A percentile compares a stretch with the other conserved stretches of the same genome.
Evolutionary conservation across 2,329 filamentous ascomycete genomes (phyloP).

Genomic region (Colletotrichum liriopes): DNA sequence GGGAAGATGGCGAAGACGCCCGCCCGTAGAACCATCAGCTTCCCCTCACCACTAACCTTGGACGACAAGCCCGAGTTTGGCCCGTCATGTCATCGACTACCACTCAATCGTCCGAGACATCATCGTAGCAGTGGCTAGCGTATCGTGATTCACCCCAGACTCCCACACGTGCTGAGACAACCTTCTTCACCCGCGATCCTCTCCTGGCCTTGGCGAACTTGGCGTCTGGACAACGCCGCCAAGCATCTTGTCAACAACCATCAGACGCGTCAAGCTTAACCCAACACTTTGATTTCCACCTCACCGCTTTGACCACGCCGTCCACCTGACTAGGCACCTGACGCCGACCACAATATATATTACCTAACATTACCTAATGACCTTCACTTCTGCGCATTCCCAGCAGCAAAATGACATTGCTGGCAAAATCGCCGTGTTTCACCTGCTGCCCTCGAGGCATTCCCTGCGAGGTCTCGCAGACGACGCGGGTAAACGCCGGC

Average conservation of each 20-base stretch:
- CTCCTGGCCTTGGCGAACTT: conserved; percentile 39
- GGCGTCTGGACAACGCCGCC: conserved; percentile 34
- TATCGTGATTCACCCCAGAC: conserved; percentile 39
- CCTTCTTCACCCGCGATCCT: conserved; percentile 42
- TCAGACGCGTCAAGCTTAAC: conserved; percentile 41
- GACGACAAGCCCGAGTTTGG: conserved; percentile 15
- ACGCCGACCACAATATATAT: conserved; percentile 21
- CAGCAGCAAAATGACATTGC: neutral
- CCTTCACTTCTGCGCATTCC: conserved; percentile 5
- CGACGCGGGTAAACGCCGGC: conserved; percentile 21
- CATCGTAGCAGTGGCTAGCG: conserved; percentile 8
- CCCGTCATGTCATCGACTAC: conserved; percentile 9
- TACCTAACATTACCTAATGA: conserved; percentile 39
- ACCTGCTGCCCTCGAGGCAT: neutral
- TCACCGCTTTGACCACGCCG: conserved; percentile 36
- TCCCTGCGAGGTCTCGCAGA: neutral
- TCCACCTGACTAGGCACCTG: conserved; percentile 28
- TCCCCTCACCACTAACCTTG: neutral
- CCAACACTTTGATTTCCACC: conserved; percentile 35
- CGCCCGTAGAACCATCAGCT: neutral
- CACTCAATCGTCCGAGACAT: conserved; percentile 25
- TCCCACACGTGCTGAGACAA: conserved; percentile 42
- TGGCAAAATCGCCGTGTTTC: conserved; percentile 13
- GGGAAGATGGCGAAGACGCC: neutral
- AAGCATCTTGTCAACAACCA: conserved; percentile 42